Evolutionary conservation across 2,329 filamentous ascomycete genomes (phyloP).

Genomic region (Fusarium tricinctum): DNA sequence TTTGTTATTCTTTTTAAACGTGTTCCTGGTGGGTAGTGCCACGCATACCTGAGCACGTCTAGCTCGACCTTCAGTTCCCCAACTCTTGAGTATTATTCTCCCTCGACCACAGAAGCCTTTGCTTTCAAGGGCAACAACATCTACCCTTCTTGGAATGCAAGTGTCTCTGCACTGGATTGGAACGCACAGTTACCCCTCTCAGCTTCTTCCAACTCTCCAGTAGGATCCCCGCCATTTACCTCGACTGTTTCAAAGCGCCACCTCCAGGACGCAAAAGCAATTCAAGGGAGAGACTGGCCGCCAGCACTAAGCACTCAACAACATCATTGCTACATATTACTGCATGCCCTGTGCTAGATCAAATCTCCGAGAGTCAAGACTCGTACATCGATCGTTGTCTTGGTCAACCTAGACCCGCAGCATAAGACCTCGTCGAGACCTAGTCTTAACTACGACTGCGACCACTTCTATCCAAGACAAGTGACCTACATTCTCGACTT

Average conservation of each 20-base stretch:
- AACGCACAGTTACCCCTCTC: slow-evolving; percentile 53
- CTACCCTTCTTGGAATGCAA: slow-evolving; percentile 56
- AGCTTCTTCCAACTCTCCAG: slow-evolving; percentile 53
- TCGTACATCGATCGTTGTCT: slow-evolving; percentile 50
- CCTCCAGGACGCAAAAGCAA: slow-evolving; percentile 54
- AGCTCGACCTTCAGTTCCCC: slow-evolving; percentile 42
- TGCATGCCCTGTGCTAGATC: slow-evolving; percentile 52
- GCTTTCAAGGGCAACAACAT: slow-evolving; percentile 47
- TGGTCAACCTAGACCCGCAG: slow-evolving; percentile 48
- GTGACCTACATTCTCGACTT: slow-evolving; percentile 54
- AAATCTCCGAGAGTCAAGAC: slow-evolving; percentile 57
- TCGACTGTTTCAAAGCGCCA: slow-evolving; percentile 56
- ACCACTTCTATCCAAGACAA: slow-evolving; percentile 57
- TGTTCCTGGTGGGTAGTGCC: slow-evolving; percentile 38
- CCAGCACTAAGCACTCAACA: slow-evolving; percentile 51
- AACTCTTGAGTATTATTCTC: slow-evolving; percentile 37
- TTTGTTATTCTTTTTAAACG: slow-evolving; percentile 36
- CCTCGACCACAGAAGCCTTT: slow-evolving; percentile 25
- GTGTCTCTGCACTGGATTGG: slow-evolving; percentile 56
- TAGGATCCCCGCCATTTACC: slow-evolving; percentile 51
- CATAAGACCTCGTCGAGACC: slow-evolving; percentile 58
- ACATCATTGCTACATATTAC: slow-evolving; percentile 51
- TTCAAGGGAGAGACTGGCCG: slow-evolving; percentile 53
- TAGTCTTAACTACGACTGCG: slow-evolving; percentile 54
- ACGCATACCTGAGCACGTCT: slow-evolving; percentile 42